phyloP scores from a whole-genome alignment of 2,329 filamentous ascomycete genomes.

The Teratosphaeria zuluensis region DNA sequence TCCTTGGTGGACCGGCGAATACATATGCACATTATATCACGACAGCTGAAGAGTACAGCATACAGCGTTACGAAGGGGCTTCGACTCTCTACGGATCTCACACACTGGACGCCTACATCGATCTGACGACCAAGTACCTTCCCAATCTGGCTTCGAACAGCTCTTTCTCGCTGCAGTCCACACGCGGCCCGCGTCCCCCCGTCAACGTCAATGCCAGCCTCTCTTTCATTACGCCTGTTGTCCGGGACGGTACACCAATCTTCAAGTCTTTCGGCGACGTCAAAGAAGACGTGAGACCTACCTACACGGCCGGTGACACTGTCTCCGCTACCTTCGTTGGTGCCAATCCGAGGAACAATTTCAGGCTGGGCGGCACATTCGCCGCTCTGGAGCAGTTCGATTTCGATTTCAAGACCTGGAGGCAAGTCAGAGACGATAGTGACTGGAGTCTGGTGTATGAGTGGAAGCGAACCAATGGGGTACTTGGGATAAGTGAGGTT shows the following conservation, averaged over 20 bases:
- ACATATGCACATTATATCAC: slow-evolving; percentile 77
- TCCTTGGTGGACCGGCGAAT: slow-evolving; percentile 82
- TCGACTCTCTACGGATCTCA: slow-evolving; percentile 80
- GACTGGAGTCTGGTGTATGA: slow-evolving; percentile 78
- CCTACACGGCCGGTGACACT: slow-evolving; percentile 45
- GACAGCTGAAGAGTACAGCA: slow-evolving; percentile 68
- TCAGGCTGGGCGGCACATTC: slow-evolving; percentile 68
- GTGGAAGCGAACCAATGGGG: slow-evolving; percentile 63
- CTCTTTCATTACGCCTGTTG: slow-evolving; percentile 70
- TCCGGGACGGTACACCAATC: slow-evolving; percentile 58
- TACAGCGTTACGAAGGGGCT: slow-evolving; percentile 92
- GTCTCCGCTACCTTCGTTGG: slow-evolving; percentile 66
- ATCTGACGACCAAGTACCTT: slow-evolving; percentile 66
- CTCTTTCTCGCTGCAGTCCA: slow-evolving; percentile 15
- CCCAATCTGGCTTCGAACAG: not conserved
- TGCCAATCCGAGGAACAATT: slow-evolving; percentile 83
- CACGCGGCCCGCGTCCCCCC: slow-evolving; percentile 55
- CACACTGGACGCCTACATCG: slow-evolving; percentile 78
- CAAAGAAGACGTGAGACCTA: slow-evolving; percentile 43
- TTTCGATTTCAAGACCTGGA: slow-evolving; percentile 46
- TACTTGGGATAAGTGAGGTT: slow-evolving; percentile 69
- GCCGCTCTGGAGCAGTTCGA: slow-evolving; percentile 61
- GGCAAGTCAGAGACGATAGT: slow-evolving; percentile 56
- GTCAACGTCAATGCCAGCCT: slow-evolving; percentile 69
- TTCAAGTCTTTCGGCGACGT: slow-evolving; percentile 64